Base-by-base conservation (phyloP, 2,329 filamentous ascomycete genomes). In the Aspergillus floridensis region DNA sequence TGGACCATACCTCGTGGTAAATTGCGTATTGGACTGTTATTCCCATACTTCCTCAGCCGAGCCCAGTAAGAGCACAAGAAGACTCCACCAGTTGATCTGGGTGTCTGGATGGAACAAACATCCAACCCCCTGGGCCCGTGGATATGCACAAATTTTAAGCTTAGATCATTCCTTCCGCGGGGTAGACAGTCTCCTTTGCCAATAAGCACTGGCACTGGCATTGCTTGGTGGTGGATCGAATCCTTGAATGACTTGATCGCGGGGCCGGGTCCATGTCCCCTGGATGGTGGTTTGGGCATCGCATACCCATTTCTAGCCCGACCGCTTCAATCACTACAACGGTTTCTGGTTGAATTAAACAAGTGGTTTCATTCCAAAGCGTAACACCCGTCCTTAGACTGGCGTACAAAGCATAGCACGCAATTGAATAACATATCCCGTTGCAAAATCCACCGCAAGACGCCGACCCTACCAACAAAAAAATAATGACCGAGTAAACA, bases 371-470 rank as follows among this genome's bases (percentile, higher is more conserved):
- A 68, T 70, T 70, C 56, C 63, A 62, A 59, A 53, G 53, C 57
- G 19, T 60, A 53, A 49, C 56, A 50, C 52, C 55, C 53, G 59
- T 56, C 58, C 59, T 58, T 50, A 5, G 58, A 62, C 57, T 53
- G 56, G 59, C 58, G 49, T 47, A 35, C 53, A 49, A 59, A 63
- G 60, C 59, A 62, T 55, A 57, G 57, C 54, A 66, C 65, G 56
- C 57, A 66, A 63, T 57, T 58, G 61, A 41, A 62, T n/a, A 63
- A 63, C 66, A 68, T 68, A 70, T 69, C 70, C 70, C 67, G 60
- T 65, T 63, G 56, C 59, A 68, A 70, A 68, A 69, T 71, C 73
- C 71, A 72, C 70, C 73, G 61, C 69, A 71, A 56, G 69, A 75
- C 73, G 72, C 72, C 73, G 71, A 66, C 68, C 70, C 62, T 66